Evolutionary conservation across 495 filamentous ascomycete genomes (phyloP), one percentile per base, ranked within the genome.

Genomic region (Cercophora scortea): DNA sequence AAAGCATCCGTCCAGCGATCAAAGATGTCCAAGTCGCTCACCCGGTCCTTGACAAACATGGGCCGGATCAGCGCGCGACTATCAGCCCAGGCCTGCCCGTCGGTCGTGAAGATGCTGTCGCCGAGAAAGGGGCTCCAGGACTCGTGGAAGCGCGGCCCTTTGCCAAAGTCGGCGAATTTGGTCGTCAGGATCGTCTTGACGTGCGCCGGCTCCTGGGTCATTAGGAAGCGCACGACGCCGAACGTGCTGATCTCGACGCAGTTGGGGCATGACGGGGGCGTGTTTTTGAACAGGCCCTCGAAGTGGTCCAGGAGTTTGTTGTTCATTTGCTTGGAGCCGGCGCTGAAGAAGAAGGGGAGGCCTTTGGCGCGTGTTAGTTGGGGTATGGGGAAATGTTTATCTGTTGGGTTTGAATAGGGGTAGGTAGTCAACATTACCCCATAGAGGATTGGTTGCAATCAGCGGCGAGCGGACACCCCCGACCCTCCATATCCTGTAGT

Each of bases 91-190:
- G 62, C 56, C 45, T 74, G 64, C n/a, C 74, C 74, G 48, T 84
- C 79, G 2, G 74, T 79, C 1, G 77, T 77, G 58, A 84, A 83
- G 59, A 84, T 82, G 53, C 73, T 70, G 48, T 80, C 69, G 3
- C 80, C 79, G 6, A 84, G 67, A 47, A 82, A 82, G 7, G 73
- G 74, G 43, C 70, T 62, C 75, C 75, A 82, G 13, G 75, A 64
- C 13, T 69, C 53, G 44, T 77, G 65, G 47, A 82, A 81, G 32
- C 56, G 50, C 33, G 72, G 63, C 12, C 79, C 79, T 58, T 81
- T 81, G 40, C 78, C 78, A 57, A 70, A 84, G 34, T 81, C 73
- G 42, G 60, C 58, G 52, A 84, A 82, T 42, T 81, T 77, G 19
- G 74, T 72, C 0, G 79, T 74, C 38, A 83, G 64, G 8, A 83